Evolutionary conservation across 805 yeast genomes (phyloP).

Genomic region (Maudiozyma bulderi): DNA sequence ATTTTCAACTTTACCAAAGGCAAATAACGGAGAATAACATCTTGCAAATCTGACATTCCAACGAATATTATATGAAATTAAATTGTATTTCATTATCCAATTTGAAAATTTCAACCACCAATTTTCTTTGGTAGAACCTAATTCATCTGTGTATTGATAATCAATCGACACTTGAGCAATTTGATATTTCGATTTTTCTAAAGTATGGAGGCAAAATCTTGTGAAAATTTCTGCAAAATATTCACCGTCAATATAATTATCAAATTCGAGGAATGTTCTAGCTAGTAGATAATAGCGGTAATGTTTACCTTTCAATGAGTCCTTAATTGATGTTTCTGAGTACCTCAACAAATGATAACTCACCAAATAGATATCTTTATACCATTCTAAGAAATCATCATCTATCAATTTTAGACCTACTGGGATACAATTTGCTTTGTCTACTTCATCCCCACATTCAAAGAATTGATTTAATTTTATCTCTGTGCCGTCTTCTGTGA

Average conservation of each 20-base stretch:
- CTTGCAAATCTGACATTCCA: constrained; percentile 32
- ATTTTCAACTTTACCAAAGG: constrained; percentile 13
- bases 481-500: constrained; percentile 11
- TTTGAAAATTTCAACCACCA: constrained; percentile 30
- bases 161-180: constrained; percentile 31
- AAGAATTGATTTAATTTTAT: constrained; percentile 22
- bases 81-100: constrained; percentile 31
- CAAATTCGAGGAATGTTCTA: constrained; percentile 29
- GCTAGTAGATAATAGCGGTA: constrained; percentile 26
- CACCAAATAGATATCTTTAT: constrained; percentile 15
- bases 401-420: constrained; percentile 27
- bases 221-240: constrained; percentile 29
- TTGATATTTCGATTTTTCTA: constrained; percentile 34
- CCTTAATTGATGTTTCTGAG: constrained; percentile 10
- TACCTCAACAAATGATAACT: constrained; percentile 18
- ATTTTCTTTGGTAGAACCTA: constrained; percentile 4
- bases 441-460: constrained; percentile 8
- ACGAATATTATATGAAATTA: constrained; percentile 32
- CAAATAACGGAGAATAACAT: constrained; percentile 21
- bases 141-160: constrained; percentile 16
- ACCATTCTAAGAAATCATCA: constrained; percentile 22
- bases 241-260: constrained; percentile 32
- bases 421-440: constrained; percentile 7
- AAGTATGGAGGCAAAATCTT: constrained; percentile 24
- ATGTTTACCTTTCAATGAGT: constrained; percentile 13